Conservation (phyloP, 106 monocot genomes). For the Cymbidium sinense region DNA sequence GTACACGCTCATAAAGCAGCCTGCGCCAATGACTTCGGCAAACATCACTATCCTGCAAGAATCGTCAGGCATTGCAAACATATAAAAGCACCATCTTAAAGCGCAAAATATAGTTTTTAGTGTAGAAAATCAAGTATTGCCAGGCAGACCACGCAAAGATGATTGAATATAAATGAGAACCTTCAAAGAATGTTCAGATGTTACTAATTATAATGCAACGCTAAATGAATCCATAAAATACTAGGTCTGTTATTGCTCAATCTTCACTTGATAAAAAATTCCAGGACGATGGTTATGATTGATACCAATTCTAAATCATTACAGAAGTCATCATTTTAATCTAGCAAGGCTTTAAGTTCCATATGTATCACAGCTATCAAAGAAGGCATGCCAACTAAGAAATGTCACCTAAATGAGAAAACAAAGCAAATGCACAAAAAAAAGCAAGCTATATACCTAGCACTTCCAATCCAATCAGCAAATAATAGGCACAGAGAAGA, state of each 20-base stretch:
- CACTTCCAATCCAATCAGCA: too few species aligned
- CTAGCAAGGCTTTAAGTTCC: not conserved
- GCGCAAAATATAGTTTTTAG: not conserved
- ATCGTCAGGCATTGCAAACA: not conserved
- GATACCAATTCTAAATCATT: not conserved
- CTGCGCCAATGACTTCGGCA: slow-evolving; percentile 68
- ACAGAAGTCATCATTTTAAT: not conserved
- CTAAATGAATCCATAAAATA: not conserved
- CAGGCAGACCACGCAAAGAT: not conserved
- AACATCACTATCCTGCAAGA: slow-evolving; percentile 64
- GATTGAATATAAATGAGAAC: not conserved
- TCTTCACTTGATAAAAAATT: not conserved
- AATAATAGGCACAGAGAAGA: too few species aligned
- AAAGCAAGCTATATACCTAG: too few species aligned
- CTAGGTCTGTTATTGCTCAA: not conserved
- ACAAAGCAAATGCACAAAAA: too few species aligned
- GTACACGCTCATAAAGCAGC: slow-evolving; percentile 77
- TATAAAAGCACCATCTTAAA: slow-evolving; percentile 1
- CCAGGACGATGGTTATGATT: not conserved
- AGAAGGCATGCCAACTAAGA: not conserved
- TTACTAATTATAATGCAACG: not conserved
- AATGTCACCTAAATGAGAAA: too few species aligned
- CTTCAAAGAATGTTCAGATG: not conserved
- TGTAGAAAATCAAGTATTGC: not conserved
- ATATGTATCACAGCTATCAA: not conserved